phyloP scores from a whole-genome alignment of 208 protist genomes.

The Leptomonas seymouri region DNA sequence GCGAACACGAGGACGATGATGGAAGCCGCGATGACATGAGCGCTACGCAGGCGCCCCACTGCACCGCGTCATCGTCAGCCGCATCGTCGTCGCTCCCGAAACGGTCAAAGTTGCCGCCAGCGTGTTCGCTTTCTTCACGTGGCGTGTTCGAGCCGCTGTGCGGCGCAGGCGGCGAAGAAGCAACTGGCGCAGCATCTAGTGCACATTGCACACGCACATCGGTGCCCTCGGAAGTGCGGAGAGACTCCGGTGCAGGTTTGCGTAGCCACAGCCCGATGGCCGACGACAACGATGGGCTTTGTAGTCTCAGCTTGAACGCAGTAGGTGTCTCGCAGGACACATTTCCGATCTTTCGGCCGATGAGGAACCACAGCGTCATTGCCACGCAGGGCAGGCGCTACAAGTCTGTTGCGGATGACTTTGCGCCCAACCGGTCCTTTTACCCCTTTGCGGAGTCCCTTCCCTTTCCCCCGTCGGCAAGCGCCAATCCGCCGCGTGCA shows the following conservation, averaged over 20 bases:
- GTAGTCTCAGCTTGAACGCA: neutral
- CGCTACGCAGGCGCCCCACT: neutral
- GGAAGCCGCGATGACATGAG: neutral
- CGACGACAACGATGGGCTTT: conserved; percentile 3
- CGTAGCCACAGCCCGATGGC: conserved; percentile 12
- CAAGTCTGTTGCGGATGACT: conserved; percentile 27
- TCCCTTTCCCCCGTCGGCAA: neutral
- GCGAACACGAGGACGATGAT: neutral
- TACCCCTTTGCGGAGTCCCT: conserved; percentile 6
- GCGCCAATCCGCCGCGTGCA: too few relatives aligned
- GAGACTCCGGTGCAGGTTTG: neutral
- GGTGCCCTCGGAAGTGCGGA: neutral
- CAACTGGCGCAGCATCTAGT: neutral
- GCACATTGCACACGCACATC: too few relatives aligned
- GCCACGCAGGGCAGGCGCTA: conserved; percentile 29
- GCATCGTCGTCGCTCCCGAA: too few relatives aligned
- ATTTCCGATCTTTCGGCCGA: conserved; percentile 12
- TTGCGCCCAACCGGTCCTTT: conserved; percentile 13
- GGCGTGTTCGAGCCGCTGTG: neutral
- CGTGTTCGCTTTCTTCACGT: too few relatives aligned
- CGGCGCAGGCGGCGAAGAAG: neutral
- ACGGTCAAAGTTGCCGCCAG: too few relatives aligned
- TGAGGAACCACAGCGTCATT: conserved; percentile 31
- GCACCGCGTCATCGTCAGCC: too few relatives aligned
- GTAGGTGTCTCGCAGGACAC: neutral